Evolutionary conservation across 495 filamentous ascomycete genomes (phyloP).

Genomic region (Trichoderma gamsii): DNA sequence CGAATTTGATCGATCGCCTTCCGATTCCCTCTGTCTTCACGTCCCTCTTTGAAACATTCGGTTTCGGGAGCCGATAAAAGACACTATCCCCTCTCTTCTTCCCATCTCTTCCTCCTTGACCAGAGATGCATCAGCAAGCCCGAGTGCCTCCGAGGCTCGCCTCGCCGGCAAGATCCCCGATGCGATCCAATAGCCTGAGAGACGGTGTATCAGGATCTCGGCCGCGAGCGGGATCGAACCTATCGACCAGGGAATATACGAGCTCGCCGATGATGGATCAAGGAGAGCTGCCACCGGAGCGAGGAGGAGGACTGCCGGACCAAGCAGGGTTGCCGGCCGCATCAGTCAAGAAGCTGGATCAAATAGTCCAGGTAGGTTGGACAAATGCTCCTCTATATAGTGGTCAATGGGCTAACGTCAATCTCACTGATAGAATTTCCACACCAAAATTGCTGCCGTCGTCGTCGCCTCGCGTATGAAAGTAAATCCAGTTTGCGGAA

Average conservation of each 20-base stretch:
- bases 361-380: constrained; percentile 75
- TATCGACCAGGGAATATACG: constrained; percentile 32
- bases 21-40: neutral
- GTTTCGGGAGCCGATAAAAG: constrained; percentile 9
- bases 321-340: constrained; percentile 49
- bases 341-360: constrained; percentile 69
- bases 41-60: neutral
- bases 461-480: constrained; percentile 73
- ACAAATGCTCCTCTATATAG: neutral
- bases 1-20: constrained; percentile 8
- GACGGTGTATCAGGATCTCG: constrained; percentile 44
- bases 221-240: constrained; percentile 32
- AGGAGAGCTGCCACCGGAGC: constrained; percentile 49
- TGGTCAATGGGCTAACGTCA: neutral
- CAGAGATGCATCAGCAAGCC: constrained; percentile 76
- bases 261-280: constrained; percentile 39
- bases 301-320: constrained; percentile 55
- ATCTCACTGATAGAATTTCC: constrained; percentile 63
- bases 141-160: constrained; percentile 59
- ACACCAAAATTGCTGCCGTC: constrained; percentile 79
- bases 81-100: neutral
- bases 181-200: constrained; percentile 65
- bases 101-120: constrained; percentile 16
- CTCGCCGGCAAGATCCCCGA: constrained; percentile 59
- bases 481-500: constrained; percentile 54